Conservation (phyloP, 2,329 filamentous ascomycete species). For the Xylaria multiplex region DNA sequence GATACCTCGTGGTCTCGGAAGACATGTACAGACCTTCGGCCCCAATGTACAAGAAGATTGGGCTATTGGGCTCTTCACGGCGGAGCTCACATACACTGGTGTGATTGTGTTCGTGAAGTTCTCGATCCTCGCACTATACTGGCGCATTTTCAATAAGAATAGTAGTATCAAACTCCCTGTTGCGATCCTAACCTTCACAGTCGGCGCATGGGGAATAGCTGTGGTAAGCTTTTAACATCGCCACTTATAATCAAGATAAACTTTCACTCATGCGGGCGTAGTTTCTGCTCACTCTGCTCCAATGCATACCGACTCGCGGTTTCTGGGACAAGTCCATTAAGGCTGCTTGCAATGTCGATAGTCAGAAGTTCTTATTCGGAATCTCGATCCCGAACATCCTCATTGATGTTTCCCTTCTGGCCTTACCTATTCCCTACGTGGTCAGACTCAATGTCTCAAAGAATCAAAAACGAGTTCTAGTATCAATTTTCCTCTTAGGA, state of each 20-base stretch:
- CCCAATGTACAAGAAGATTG: conserved; percentile 16
- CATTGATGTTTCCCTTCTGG: conserved; percentile 4
- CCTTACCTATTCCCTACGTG: conserved; percentile 8
- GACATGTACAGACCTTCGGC: conserved; percentile 23
- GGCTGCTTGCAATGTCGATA: conserved; percentile 14
- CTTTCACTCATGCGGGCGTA: neutral
- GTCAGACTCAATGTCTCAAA: neutral
- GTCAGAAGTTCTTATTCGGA: conserved; percentile 14
- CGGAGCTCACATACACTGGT: conserved; percentile 30
- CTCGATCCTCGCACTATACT: conserved; percentile 29
- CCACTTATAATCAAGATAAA: neutral
- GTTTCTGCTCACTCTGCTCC: conserved; percentile 3
- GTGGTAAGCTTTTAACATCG: conserved; percentile 7
- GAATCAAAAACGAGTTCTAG: conserved; percentile 6
- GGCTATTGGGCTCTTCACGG: conserved; percentile 21
- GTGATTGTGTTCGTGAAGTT: conserved; percentile 33
- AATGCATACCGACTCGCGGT: conserved; percentile 10
- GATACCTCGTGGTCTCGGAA: conserved; percentile 27
- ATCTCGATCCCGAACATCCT: conserved; percentile 20
- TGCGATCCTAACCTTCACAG: neutral
- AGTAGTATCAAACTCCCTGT: conserved; percentile 26
- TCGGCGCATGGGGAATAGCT: neutral
- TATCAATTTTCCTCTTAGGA: conserved; percentile 9
- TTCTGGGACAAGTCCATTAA: conserved; percentile 16
- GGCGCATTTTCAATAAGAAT: conserved; percentile 32